These are phyloP conservation scores for Thinopyrum elongatum DNA, from an alignment of 176 grass and related monocot genomes.

Conservation along the genomic window DNA sequence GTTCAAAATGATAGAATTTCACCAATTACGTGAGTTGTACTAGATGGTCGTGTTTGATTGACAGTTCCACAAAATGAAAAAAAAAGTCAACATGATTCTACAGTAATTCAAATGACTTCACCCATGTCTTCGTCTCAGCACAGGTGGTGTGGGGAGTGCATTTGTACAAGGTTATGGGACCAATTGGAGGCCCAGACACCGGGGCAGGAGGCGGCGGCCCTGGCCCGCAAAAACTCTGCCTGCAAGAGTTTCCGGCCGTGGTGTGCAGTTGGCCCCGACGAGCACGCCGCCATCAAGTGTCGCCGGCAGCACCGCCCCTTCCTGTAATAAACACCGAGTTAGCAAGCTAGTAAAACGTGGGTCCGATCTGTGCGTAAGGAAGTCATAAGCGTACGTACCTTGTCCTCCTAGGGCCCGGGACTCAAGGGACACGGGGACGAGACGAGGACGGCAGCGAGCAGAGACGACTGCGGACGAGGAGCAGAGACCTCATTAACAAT, in stretches of 20 bases:
- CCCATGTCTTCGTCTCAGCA: neutral
- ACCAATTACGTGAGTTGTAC: neutral
- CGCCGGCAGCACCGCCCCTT: neutral
- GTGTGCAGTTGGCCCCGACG: neutral
- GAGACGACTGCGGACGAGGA: neutral
- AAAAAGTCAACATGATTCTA: neutral
- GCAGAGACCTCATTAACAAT: neutral
- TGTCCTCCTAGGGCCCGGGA: neutral
- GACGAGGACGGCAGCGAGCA: neutral
- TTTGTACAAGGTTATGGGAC: neutral
- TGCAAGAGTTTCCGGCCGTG: neutral
- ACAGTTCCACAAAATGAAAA: neutral
- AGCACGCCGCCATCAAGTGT: neutral
- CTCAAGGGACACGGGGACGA: neutral
- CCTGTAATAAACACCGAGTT: neutral
- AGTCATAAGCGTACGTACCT: neutral
- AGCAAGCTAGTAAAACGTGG: neutral
- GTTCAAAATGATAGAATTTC: too few relatives aligned
- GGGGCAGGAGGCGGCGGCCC: slow-evolving; percentile 8
- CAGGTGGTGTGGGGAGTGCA: neutral
- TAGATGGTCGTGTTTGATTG: neutral
- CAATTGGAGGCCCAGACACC: neutral
- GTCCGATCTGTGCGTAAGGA: neutral
- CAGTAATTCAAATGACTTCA: neutral
- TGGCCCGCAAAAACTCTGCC: neutral